Percentiles rank a stretch among this genome's conserved stretches.
These are phyloP conservation scores for Aspergillus nomiae DNA, from an alignment of 2,329 filamentous ascomycete species.

Conservation along the genomic window DNA sequence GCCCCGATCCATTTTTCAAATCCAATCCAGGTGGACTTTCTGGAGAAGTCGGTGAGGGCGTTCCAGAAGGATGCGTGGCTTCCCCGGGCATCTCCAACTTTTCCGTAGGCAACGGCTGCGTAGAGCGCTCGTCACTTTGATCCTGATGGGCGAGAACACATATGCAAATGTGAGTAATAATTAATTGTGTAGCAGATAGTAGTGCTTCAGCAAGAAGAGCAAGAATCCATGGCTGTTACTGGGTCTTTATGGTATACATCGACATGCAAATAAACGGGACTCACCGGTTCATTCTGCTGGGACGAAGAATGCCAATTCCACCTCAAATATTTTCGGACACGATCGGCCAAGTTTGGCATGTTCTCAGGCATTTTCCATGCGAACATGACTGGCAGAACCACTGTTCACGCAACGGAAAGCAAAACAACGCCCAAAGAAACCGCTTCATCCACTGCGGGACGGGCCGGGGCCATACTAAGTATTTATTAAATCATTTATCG, in stretches of 20 bases:
- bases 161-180: not conserved
- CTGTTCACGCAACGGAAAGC: not conserved
- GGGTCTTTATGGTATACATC: not conserved
- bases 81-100: not conserved
- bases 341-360: not conserved
- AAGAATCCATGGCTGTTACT: not conserved
- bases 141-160: not conserved
- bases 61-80: not conserved
- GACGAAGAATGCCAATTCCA: not conserved
- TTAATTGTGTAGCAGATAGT: not conserved
- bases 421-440: not conserved
- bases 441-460: not conserved
- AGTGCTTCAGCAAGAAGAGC: not conserved
- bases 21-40: not conserved
- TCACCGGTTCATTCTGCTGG: slow-evolving; percentile 1
- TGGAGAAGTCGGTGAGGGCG: not conserved
- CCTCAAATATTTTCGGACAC: not conserved
- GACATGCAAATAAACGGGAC: not conserved
- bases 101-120: not conserved
- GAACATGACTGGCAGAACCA: not conserved
- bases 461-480: not conserved
- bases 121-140: not conserved
- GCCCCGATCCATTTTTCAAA: not conserved
- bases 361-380: not conserved
- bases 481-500: not conserved